Percentiles rank a stretch among this genome's conserved stretches.
phyloP scores from a whole-genome alignment of 179 eudicot species.

The Gypsophila paniculata region DNA sequence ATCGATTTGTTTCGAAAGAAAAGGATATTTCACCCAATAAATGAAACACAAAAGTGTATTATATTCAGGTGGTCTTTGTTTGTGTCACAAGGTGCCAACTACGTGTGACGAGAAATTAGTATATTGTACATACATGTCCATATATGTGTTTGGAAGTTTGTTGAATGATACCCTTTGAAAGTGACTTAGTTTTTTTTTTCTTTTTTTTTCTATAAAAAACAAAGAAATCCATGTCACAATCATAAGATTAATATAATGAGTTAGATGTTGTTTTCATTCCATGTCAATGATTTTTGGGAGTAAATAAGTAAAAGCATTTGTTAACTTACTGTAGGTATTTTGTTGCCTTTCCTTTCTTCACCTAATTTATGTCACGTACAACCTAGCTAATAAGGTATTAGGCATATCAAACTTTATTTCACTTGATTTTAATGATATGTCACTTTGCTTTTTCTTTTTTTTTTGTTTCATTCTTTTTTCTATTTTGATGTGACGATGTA shows the following conservation, averaged over 20 bases:
- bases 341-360: conserved; percentile 18
- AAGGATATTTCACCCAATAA: conserved; percentile 29
- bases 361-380: conserved; percentile 32
- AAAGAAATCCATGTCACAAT: conserved; percentile 27
- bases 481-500: background rate
- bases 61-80: conserved; percentile 35
- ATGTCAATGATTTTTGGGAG: conserved; percentile 14
- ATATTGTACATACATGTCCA: conserved; percentile 8
- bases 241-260: conserved; percentile 17
- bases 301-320: conserved; percentile 3
- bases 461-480: too few relatives aligned
- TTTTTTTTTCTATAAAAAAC: conserved; percentile 3
- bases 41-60: conserved; percentile 5
- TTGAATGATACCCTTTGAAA: conserved; percentile 25
- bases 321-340: conserved; percentile 15
- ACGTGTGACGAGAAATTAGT: conserved; percentile 17
- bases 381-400: conserved; percentile 20
- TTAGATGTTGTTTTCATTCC: conserved; percentile 25
- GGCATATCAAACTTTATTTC: conserved; percentile 3
- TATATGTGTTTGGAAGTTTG: conserved; percentile 24
- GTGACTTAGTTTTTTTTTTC: conserved; percentile 1
- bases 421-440: conserved; percentile 3
- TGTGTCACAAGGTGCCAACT: conserved; percentile 28
- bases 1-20: conserved; percentile 15
- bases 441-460: background rate